Evolutionary conservation across 23 red algal species (phyloP), one percentile per base, ranked within the genome.

Genomic region (Gracilariopsis chorda): DNA sequence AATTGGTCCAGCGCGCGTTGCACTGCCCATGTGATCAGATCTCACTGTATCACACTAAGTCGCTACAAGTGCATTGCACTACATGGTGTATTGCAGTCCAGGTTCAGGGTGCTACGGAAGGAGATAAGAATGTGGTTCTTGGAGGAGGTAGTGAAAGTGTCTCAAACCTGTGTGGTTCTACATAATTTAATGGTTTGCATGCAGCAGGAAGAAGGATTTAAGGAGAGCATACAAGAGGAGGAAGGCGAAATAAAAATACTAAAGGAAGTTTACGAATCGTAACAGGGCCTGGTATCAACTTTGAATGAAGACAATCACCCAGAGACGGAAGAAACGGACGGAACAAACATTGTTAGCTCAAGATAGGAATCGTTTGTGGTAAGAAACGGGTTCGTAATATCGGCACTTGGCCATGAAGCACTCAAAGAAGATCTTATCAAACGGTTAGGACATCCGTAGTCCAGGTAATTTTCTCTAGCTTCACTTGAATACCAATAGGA

Each of bases 171-270:
- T 86, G 56, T 86, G 32, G 41, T 69, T 34, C 41, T 86, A 29
- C 82, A 86, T 4, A 86, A 86, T 45, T 46, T 86, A 9, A 51
- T 73, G 58, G 82, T 69, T 20, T n/a, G 59, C 30, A 86, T 86
- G 82, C 56, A 86, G 34, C 59, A 70, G 61, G 23, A 46, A 35
- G 34, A 60, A 56, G 58, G 10, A 51, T 86, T 86, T 86, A 33
- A 33, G 51, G 60, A 86, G 25, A 42, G 48, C 16, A 34, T 16
- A 29, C 21, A 68, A 46, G 82, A 86, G 44, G 82, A 86, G 43
- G 61, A 42, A 71, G 43, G 11, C 44, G 56, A 3, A 13, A 30
- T 70, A 51, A 42, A 86, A 37, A 21, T 86, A 0, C 17, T 86
- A 34, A 53, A 12, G 34, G 82, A 86, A 64, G 58, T 86, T 11